Evolutionary conservation across 805 yeast genomes (phyloP).

Genomic region (Kurtzmaniella cleridarum): DNA sequence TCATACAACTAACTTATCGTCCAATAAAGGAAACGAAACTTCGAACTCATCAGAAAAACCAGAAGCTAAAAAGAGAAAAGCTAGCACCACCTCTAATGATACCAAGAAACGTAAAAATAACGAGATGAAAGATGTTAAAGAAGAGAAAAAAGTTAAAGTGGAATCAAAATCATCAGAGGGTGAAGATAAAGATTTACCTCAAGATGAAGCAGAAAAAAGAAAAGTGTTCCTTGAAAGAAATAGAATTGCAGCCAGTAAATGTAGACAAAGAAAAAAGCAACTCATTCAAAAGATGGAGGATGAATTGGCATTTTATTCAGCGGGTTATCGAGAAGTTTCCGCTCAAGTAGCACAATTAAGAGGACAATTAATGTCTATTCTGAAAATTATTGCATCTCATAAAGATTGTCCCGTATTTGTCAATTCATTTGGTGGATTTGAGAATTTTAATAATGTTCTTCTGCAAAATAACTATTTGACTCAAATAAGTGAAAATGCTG

Average conservation of each 20-base stretch:
- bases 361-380: constrained; percentile 50
- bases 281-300: constrained; percentile 77
- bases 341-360: constrained; percentile 53
- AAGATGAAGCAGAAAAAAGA: constrained; percentile 46
- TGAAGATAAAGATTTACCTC: constrained; percentile 3
- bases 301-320: constrained; percentile 64
- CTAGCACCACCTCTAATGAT: background rate
- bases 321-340: constrained; percentile 64
- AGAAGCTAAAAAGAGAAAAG: constrained; percentile 7
- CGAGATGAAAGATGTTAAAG: background rate
- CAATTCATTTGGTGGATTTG: constrained; percentile 43
- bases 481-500: constrained; percentile 18
- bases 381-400: constrained; percentile 44
- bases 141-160: constrained; percentile 4
- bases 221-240: constrained; percentile 80
- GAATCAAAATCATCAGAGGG: background rate
- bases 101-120: constrained; percentile 1
- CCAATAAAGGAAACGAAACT: background rate
- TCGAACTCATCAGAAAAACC: background rate
- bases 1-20: background rate
- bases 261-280: constrained; percentile 91
- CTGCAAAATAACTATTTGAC: constrained; percentile 26
- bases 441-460: constrained; percentile 38
- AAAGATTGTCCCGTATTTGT: constrained; percentile 41
- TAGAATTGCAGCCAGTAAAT: constrained; percentile 91